phyloP scores from a whole-genome alignment of 2,329 filamentous ascomycete species.

The Pseudogymnoascus sp. region DNA sequence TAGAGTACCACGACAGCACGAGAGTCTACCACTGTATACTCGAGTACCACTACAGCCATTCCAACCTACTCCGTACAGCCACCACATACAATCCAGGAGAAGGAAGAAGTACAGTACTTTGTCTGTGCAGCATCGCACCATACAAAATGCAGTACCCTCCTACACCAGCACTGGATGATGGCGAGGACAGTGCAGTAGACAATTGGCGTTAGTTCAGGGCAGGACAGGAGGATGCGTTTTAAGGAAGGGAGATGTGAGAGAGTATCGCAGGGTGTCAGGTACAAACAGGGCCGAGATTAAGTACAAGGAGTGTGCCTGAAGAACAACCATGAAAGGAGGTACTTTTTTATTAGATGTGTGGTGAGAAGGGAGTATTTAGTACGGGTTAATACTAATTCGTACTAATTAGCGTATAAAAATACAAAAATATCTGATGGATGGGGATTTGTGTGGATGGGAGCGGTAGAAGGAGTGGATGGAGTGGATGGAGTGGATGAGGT shows the following conservation, averaged over 20 bases:
- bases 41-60: neutral
- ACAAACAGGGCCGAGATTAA: neutral
- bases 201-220: neutral
- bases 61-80: too few species aligned
- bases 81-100: neutral
- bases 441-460: neutral
- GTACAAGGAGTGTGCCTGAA: conserved; percentile 1
- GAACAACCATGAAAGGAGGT: neutral
- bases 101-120: neutral
- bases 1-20: neutral
- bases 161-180: neutral
- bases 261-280: neutral
- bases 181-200: neutral
- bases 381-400: neutral
- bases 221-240: neutral
- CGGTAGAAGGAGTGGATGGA: neutral
- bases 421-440: too few species aligned
- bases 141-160: neutral
- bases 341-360: neutral
- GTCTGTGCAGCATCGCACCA: neutral
- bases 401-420: too few species aligned
- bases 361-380: neutral
- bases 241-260: neutral
- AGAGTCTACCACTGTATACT: neutral
- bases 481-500: neutral